A percentile compares a stretch with the other conserved stretches of the same genome.
phyloP scores from a whole-genome alignment of 2,329 filamentous ascomycete genomes.

The Phialophora macrospora region DNA sequence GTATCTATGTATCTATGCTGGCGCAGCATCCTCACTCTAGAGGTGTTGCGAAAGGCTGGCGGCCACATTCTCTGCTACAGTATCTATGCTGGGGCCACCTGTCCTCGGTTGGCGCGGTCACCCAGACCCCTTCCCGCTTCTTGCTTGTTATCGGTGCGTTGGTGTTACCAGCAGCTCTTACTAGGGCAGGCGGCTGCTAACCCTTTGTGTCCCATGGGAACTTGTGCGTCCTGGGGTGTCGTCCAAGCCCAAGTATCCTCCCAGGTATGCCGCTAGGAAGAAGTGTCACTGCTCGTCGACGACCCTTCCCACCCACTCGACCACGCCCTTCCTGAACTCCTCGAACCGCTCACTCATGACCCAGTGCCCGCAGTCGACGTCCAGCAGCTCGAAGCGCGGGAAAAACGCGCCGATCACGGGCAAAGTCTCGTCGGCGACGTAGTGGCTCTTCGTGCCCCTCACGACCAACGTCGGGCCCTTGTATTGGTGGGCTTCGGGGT shows the following conservation, averaged over 20 bases:
- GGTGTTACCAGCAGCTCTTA: too few relatives aligned
- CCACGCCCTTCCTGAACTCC: constrained; percentile 48
- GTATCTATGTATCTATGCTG: background rate
- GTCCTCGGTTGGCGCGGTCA: background rate
- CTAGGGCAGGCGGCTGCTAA: background rate
- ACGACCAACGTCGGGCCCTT: constrained; percentile 81
- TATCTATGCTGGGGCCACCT: background rate
- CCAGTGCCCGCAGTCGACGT: constrained; percentile 53
- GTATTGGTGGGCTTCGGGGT: constrained; percentile 71
- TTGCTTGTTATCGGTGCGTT: too few relatives aligned
- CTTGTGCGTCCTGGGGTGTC: background rate
- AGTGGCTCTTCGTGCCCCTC: constrained; percentile 48
- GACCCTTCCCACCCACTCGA: constrained; percentile 34
- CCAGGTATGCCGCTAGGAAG: background rate
- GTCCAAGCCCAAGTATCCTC: background rate
- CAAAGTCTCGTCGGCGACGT: constrained; percentile 48
- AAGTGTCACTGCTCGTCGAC: constrained; percentile 29
- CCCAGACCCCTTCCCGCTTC: too few relatives aligned
- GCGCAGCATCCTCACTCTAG: background rate
- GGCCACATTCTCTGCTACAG: background rate
- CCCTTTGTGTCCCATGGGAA: background rate
- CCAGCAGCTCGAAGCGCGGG: constrained; percentile 47
- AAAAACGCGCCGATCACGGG: constrained; percentile 51
- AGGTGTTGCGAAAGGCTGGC: background rate
- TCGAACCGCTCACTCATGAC: constrained; percentile 53